phyloP scores from a whole-genome alignment of 371 early-diverging fungal genomes.

The Fennellomyces sp. region DNA sequence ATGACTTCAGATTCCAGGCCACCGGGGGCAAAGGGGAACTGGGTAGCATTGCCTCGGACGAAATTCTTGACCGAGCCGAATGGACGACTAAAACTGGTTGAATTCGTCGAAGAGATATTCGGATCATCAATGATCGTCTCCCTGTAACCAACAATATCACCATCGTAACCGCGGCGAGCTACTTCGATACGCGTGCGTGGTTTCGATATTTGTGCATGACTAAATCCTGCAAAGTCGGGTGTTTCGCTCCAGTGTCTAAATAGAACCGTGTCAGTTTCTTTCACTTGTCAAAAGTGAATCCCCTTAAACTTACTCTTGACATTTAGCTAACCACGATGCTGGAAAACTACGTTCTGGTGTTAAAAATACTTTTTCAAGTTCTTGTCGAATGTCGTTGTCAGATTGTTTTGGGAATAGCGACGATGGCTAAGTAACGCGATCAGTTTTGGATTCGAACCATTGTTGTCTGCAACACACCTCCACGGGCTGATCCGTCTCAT shows the following conservation, averaged over 20 bases:
- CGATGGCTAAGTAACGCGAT: background rate
- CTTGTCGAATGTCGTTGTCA: conserved; percentile 15
- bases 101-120: conserved; percentile 66
- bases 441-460: background rate
- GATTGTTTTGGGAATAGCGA: background rate
- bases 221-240: conserved; percentile 43
- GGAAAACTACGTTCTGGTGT: conserved; percentile 52
- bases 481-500: background rate
- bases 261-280: background rate
- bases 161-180: conserved; percentile 55
- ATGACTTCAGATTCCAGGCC: conserved; percentile 51
- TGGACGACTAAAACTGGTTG: conserved; percentile 74
- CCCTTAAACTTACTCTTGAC: conserved; percentile 48
- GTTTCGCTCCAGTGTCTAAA: conserved; percentile 56
- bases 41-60: conserved; percentile 73
- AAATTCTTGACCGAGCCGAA: conserved; percentile 66
- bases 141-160: conserved; percentile 52
- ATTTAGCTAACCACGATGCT: conserved; percentile 47
- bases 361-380: conserved; percentile 50
- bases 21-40: conserved; percentile 86
- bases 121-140: conserved; percentile 42
- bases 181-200: conserved; percentile 46
- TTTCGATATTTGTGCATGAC: conserved; percentile 47
- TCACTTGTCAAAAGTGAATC: background rate
- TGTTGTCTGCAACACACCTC: background rate